Conservation (phyloP, 331 rosid species). For the Quercus lobata region DNA sequence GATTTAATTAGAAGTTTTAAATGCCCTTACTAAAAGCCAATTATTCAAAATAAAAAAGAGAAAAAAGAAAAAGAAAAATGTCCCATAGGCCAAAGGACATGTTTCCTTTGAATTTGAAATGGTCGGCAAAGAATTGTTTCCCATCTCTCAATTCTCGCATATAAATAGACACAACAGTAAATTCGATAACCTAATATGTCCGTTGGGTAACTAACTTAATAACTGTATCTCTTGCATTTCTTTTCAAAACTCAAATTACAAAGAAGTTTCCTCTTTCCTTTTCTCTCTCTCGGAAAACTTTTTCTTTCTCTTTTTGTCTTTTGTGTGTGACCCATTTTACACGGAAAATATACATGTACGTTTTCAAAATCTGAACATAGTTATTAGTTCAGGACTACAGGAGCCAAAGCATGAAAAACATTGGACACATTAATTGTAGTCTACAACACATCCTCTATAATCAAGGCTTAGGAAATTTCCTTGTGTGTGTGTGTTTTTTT, state of each 20-base stretch:
- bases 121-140: neutral
- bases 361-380: no score
- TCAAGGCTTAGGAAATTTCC: neutral
- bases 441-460: no score
- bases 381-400: no score
- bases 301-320: neutral
- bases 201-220: neutral
- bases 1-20: neutral
- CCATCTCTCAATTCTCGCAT: neutral
- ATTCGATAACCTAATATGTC: neutral
- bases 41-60: no score
- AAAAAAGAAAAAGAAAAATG: no score
- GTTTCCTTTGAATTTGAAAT: neutral
- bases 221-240: neutral
- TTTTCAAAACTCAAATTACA: neutral
- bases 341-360: neutral
- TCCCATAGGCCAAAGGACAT: neutral
- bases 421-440: no score
- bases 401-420: no score
- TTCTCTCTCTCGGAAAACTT: neutral
- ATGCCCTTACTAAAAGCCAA: neutral
- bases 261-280: neutral
- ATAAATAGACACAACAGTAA: neutral
- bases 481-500: neutral
- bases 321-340: neutral